A percentile compares a stretch with the other conserved stretches of the same genome.
These are phyloP conservation scores for Candida dendrica DNA, from an alignment of 805 yeast genomes.

Conservation along the genomic window DNA sequence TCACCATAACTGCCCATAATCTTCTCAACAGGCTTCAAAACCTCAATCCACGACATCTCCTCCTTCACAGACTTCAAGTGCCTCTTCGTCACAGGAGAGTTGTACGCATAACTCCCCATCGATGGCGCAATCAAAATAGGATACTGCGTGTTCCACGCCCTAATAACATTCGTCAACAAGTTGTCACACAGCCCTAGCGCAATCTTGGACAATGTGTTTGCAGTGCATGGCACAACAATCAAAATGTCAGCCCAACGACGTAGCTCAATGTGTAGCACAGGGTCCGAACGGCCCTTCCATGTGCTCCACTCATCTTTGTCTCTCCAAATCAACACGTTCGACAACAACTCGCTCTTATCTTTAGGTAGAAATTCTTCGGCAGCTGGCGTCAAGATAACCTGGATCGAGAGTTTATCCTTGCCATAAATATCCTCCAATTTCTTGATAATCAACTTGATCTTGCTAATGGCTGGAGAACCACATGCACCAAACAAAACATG, in stretches of 20 bases:
- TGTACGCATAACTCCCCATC: conserved; percentile 81
- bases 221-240: conserved; percentile 70
- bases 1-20: conserved; percentile 78
- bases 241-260: conserved; percentile 83
- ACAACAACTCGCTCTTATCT: conserved; percentile 54
- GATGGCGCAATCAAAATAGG: conserved; percentile 78
- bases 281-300: conserved; percentile 52
- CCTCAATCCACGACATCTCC: conserved; percentile 69
- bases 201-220: conserved; percentile 71
- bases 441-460: conserved; percentile 79
- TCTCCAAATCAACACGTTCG: conserved; percentile 78
- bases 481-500: conserved; percentile 85
- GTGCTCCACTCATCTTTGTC: conserved; percentile 74
- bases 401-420: conserved; percentile 67
- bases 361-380: conserved; percentile 67
- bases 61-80: conserved; percentile 57
- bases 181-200: conserved; percentile 76
- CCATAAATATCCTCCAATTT: conserved; percentile 78
- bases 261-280: conserved; percentile 70
- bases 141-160: conserved; percentile 72
- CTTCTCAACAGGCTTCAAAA: conserved; percentile 74
- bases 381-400: conserved; percentile 71
- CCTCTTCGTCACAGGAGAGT: conserved; percentile 69
- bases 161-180: conserved; percentile 60
- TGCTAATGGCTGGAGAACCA: conserved; percentile 80